phyloP scores from a whole-genome alignment of 805 yeast species.

The Myxozyma mucilagina region DNA sequence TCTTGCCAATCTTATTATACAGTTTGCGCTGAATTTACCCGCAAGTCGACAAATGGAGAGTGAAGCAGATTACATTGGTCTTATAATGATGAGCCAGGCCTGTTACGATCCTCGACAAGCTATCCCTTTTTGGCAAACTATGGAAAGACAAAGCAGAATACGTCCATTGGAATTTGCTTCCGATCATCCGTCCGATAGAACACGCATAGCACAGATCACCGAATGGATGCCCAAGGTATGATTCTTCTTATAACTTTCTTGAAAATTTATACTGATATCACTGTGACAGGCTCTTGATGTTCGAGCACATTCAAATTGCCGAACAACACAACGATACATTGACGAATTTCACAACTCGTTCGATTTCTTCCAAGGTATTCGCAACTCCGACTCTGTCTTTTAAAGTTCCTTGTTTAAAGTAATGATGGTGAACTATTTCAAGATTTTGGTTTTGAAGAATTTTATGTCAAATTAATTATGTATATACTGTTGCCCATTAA shows the following conservation, averaged over 20 bases:
- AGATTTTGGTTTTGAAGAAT: background rate
- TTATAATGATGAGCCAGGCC: conserved; percentile 86
- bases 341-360: conserved; percentile 4
- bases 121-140: conserved; percentile 76
- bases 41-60: conserved; percentile 91
- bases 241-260: background rate
- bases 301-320: conserved; percentile 7
- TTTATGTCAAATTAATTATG: too few species aligned
- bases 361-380: conserved; percentile 1
- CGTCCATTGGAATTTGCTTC: conserved; percentile 63
- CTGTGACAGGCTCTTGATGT: conserved; percentile 8
- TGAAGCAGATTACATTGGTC: conserved; percentile 93
- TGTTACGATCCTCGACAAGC: conserved; percentile 82
- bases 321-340: background rate
- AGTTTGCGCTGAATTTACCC: conserved; percentile 67
- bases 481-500: background rate
- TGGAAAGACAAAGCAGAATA: conserved; percentile 51
- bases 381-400: conserved; percentile 1
- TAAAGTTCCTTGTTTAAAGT: background rate
- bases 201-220: conserved; percentile 66
- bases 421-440: background rate
- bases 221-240: conserved; percentile 50
- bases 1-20: conserved; percentile 45
- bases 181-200: conserved; percentile 86
- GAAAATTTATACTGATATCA: background rate